Percentiles rank a stretch among this genome's conserved stretches.
These are phyloP conservation scores for Lichenothelia convexa DNA, from an alignment of 495 filamentous ascomycete species.

Conservation along the genomic window DNA sequence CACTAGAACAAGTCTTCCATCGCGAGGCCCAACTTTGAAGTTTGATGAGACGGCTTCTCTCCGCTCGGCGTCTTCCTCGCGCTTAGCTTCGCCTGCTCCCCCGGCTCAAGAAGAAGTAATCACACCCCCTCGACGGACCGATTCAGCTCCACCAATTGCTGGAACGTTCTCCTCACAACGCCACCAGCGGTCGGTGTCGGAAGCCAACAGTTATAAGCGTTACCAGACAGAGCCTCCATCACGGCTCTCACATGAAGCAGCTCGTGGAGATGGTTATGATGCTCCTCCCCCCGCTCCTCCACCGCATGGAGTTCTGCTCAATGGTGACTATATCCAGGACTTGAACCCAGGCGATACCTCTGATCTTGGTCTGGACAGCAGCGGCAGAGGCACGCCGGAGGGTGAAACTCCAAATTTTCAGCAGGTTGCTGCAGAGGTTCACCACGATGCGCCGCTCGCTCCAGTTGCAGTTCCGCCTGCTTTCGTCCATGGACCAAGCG, in stretches of 20 bases:
- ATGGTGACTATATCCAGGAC: no score
- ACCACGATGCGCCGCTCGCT: conserved; percentile 35
- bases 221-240: conserved; percentile 27
- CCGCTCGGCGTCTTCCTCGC: conserved; percentile 29
- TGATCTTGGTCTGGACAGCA: conserved; percentile 5
- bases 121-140: conserved; percentile 18
- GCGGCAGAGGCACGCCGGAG: neutral
- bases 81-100: conserved; percentile 15
- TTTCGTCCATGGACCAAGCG: conserved; percentile 52
- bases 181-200: conserved; percentile 39
- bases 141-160: conserved; percentile 21
- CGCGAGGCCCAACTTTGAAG: conserved; percentile 26
- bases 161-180: conserved; percentile 24
- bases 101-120: conserved; percentile 25
- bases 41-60: conserved; percentile 47
- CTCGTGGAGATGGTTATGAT: conserved; percentile 12
- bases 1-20: conserved; percentile 45
- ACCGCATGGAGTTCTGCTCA: conserved; percentile 17
- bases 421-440: neutral
- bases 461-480: conserved; percentile 59
- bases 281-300: conserved; percentile 30
- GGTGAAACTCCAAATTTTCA: conserved; percentile 1
- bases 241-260: conserved; percentile 23
- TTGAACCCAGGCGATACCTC: conserved; percentile 1
- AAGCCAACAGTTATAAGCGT: conserved; percentile 30